These are phyloP conservation scores for Sporodiniella umbellata DNA, from an alignment of 371 early-diverging fungal species.

Conservation along the genomic window DNA sequence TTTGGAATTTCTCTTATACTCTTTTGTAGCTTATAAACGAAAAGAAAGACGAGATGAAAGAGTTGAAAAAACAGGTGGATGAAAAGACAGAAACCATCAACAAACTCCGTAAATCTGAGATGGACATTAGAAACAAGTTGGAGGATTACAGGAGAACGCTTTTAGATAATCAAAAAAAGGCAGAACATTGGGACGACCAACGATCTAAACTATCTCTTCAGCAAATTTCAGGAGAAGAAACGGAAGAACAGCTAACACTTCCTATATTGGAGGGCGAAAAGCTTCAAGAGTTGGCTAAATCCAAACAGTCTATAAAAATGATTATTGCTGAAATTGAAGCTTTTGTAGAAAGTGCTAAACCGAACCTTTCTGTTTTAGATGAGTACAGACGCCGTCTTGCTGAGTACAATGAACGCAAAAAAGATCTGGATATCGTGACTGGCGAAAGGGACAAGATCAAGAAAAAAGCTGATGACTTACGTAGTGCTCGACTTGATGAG, in stretches of 20 bases:
- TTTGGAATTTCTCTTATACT: background rate
- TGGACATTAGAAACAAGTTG: slow-evolving; percentile 44
- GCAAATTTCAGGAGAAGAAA: slow-evolving; percentile 31
- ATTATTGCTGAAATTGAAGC: slow-evolving; percentile 55
- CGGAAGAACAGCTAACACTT: slow-evolving; percentile 55
- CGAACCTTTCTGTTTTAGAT: slow-evolving; percentile 84
- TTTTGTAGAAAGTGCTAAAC: slow-evolving; percentile 68
- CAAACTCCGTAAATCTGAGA: slow-evolving; percentile 63
- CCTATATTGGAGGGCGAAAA: slow-evolving; percentile 47
- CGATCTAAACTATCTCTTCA: slow-evolving; percentile 56
- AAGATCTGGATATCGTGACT: slow-evolving; percentile 78
- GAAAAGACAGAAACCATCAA: slow-evolving; percentile 61
- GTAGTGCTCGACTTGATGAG: slow-evolving; percentile 81
- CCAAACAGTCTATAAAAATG: slow-evolving; percentile 32
- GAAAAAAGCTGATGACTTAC: slow-evolving; percentile 70
- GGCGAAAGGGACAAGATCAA: slow-evolving; percentile 71
- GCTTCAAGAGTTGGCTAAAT: slow-evolving; percentile 38
- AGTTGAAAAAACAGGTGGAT: slow-evolving; percentile 66
- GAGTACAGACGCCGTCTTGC: slow-evolving; percentile 83
- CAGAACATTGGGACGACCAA: slow-evolving; percentile 51
- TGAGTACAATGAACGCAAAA: slow-evolving; percentile 68
- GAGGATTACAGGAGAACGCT: slow-evolving; percentile 56
- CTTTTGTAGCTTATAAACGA: slow-evolving; percentile 56
- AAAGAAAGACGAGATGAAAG: slow-evolving; percentile 66
- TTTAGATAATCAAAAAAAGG: slow-evolving; percentile 49